Base-by-base conservation (phyloP, 2,329 filamentous ascomycete species). In the Aspergillus fumigatiaffinis region DNA sequence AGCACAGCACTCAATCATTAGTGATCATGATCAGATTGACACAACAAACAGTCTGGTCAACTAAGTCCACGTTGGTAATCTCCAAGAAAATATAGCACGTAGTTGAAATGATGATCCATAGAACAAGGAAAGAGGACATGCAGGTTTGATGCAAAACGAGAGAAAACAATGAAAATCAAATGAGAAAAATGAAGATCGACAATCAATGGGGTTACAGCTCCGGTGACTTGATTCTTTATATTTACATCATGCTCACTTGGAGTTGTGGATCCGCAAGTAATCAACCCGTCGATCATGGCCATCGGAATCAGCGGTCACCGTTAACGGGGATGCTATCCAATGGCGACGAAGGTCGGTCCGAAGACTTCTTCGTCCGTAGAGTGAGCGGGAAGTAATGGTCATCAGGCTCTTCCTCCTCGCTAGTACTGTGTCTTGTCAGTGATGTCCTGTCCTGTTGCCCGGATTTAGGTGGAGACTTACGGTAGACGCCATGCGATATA, bases 401-500 rank as follows among this genome's bases (percentile, higher is more conserved):
- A 68, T 90, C 93, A 0, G 89, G 86, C 66, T 97, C 94, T 79
- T 97, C 94, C 73, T 97, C 92, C 75, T 94, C 91, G 77, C 91
- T 95, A 68, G 41, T 53, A 48, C 68, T 78, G 67, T 38, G 29
- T 21, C 21, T 77, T 75, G 59, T 59, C 48, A 61, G 50, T 20
- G 23, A 20, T 7, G 23, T 41, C 48, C 29, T 23, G 23, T 23
- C 23, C 23, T 14, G 23, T 20, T 38, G n/a, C 20, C 42, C 42
- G 1, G 20, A 14, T 7, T 17, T 17, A 17, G 14, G 14, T 17
- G 2, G 5, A 8, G 56, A 92, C 92, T 89, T 84, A 97, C 89
- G 93, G 94, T 58, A 97, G 80, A 78, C 95, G 96, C 94, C 94
- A 99, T 32, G 93, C 90, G 69, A 97, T 91, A 74, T 99, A 97